Evolutionary conservation across 2,329 filamentous ascomycete species (phyloP).

Genomic region (Taxawa tesnikishii): DNA sequence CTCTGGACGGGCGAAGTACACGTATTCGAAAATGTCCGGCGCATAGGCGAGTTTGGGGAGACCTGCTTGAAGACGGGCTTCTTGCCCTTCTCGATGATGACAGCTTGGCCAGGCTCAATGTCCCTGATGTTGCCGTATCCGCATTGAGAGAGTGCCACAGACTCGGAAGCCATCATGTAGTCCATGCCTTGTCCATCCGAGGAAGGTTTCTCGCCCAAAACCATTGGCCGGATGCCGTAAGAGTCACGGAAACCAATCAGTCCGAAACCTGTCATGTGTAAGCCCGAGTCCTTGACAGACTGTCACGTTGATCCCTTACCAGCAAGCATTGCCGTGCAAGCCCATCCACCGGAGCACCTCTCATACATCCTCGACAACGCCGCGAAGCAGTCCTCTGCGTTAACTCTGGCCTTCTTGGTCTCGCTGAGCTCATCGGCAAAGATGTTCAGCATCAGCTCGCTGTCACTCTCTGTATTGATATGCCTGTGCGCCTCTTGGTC

Average conservation of each 20-base stretch:
- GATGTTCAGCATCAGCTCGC: conserved; percentile 76
- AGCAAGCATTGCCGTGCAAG: conserved; percentile 71
- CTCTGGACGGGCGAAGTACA: conserved; percentile 79
- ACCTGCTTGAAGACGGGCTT: conserved; percentile 67
- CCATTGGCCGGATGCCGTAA: conserved; percentile 72
- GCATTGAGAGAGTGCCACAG: conserved; percentile 68
- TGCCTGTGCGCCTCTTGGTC: conserved; percentile 72
- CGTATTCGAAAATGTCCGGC: conserved; percentile 77
- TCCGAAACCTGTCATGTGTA: conserved; percentile 46
- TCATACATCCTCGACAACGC: conserved; percentile 61
- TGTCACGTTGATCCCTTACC: conserved; percentile 30
- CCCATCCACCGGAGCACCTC: conserved; percentile 62
- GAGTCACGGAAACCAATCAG: conserved; percentile 69
- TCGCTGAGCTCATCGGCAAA: conserved; percentile 74
- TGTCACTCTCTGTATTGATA: conserved; percentile 84
- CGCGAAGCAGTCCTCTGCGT: conserved; percentile 64
- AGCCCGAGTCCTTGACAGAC: not conserved
- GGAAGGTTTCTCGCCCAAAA: conserved; percentile 63
- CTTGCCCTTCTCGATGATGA: conserved; percentile 70
- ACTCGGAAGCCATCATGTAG: conserved; percentile 87
- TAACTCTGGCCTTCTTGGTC: conserved; percentile 70
- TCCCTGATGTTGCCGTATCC: conserved; percentile 67
- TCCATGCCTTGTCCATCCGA: conserved; percentile 52
- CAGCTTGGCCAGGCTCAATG: conserved; percentile 71
- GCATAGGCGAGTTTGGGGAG: conserved; percentile 55